Evolutionary conservation across 2,329 filamentous ascomycete genomes (phyloP), one percentile per base, ranked within the genome.

Genomic region (Rhynchosporium graminicola): DNA sequence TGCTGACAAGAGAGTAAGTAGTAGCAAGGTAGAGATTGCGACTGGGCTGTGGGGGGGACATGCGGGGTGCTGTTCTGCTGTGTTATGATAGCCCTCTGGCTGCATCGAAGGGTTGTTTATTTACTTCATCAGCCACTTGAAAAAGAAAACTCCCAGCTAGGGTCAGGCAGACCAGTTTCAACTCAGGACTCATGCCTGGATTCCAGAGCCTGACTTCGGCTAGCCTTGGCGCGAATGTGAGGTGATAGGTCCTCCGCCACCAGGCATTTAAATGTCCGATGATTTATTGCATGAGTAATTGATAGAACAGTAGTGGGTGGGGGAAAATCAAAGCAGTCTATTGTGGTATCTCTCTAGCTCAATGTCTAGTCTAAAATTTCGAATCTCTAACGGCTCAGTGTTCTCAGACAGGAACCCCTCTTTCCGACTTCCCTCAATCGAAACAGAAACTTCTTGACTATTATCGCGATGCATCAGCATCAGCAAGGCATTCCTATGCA

Each of bases 321-420:
- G 20, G 20, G 13, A 43, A 29, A 43, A 43, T 29, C 12, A 56
- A 31, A n/a, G 43, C n/a, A 36, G 20, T 62, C 55, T 62, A 62
- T 59, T 62, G 31, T 62, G 60, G 60, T 62, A 62, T 62, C 60
- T 62, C 46, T 59, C 40, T 62, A 62, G 46, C 40, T 60, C 58
- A 55, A 60, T 55, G 48, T 58, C 45, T 62, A 55, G 60, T 55
- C 3, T 48, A 58, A 54, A 4, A n/a, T 20, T 20, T 15, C 28
- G 36, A 51, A 54, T 54, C 26, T 47, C 26, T 54, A 15, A 31
- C 43, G 31, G 13, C 10, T 9, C 8, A 29, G 52, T 45, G 38
- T 31, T 28, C 42, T 45, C 13, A 7, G 50, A 42, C 42, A 45
- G 36, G 15, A 40, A 13, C 9, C 15, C 38, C 33, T 4, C 33